Conservation (phyloP, 208 protist genomes). For the Leishmania martiniquensis region DNA sequence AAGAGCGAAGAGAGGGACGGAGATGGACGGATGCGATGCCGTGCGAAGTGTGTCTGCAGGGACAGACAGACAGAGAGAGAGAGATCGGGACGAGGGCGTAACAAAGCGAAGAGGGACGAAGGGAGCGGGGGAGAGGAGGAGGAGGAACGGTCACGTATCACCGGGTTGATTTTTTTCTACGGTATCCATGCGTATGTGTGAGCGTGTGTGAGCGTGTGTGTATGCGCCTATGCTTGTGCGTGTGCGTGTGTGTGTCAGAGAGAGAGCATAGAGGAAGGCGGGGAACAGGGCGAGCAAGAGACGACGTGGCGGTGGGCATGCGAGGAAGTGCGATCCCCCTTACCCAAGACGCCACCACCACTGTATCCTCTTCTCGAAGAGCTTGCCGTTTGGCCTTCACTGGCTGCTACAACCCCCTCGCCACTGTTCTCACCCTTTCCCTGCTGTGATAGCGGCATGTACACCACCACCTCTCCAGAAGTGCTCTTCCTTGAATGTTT, state of each 20-base stretch:
- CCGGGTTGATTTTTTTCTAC: neutral
- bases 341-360: neutral
- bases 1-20: neutral
- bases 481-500: neutral
- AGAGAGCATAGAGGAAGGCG: neutral
- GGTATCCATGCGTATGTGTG: neutral
- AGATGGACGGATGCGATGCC: neutral
- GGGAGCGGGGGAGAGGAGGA: neutral
- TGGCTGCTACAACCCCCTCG: neutral
- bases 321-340: neutral
- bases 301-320: neutral
- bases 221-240: neutral
- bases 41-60: neutral
- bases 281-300: neutral
- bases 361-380: neutral
- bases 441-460: neutral
- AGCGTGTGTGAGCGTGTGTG: neutral
- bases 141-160: neutral
- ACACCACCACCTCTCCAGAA: neutral
- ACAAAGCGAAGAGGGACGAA: neutral
- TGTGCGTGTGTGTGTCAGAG: neutral
- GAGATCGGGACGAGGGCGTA: neutral
- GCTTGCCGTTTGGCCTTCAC: neutral
- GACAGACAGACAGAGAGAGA: neutral
- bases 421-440: neutral